A percentile compares a stretch with the other conserved stretches of the same genome.
Conservation (phyloP, 164 flowering plant genomes). For the Liriodendron chinense region DNA sequence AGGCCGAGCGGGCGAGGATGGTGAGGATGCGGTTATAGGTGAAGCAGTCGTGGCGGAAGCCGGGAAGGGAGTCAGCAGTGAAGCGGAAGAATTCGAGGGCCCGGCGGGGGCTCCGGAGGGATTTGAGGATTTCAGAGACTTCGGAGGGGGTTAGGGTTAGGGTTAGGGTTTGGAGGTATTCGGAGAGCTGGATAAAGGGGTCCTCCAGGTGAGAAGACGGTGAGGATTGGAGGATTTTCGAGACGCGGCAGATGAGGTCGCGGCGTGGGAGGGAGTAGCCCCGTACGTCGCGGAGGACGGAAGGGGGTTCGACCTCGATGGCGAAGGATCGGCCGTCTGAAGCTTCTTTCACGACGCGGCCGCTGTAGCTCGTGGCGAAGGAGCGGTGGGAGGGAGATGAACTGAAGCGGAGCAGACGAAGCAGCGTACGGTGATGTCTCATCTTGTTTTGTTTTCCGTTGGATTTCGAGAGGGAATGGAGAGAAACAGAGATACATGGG, state of each 20-base stretch:
- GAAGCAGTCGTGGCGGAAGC: slow-evolving; percentile 67
- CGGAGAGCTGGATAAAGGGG: slow-evolving; percentile 48
- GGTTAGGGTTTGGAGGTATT: slow-evolving; percentile 51
- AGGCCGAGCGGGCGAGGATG: slow-evolving; percentile 46
- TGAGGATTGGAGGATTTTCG: slow-evolving; percentile 49
- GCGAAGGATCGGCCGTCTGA: slow-evolving; percentile 51
- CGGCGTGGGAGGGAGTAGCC: slow-evolving; percentile 87
- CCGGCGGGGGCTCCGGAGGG: slow-evolving; percentile 47
- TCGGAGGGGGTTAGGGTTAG: slow-evolving; percentile 61
- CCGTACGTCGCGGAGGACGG: slow-evolving; percentile 41
- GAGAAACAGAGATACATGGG: too few relatives aligned
- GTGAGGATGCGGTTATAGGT: slow-evolving; percentile 70
- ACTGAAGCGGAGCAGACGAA: neutral
- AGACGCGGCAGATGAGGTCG: slow-evolving; percentile 65
- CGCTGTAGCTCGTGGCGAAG: slow-evolving; percentile 83
- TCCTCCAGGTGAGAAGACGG: slow-evolving; percentile 18
- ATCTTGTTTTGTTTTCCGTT: neutral
- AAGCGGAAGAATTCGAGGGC: slow-evolving; percentile 69
- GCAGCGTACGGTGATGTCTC: neutral
- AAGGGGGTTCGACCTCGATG: slow-evolving; percentile 42
- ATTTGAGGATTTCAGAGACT: slow-evolving; percentile 70
- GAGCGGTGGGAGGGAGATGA: slow-evolving; percentile 29
- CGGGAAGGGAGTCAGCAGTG: slow-evolving; percentile 49
- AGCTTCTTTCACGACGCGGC: slow-evolving; percentile 42
- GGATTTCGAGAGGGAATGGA: too few relatives aligned